Evolutionary conservation across 2,329 filamentous ascomycete genomes (phyloP).

Genomic region (Mariannaea sp.): DNA sequence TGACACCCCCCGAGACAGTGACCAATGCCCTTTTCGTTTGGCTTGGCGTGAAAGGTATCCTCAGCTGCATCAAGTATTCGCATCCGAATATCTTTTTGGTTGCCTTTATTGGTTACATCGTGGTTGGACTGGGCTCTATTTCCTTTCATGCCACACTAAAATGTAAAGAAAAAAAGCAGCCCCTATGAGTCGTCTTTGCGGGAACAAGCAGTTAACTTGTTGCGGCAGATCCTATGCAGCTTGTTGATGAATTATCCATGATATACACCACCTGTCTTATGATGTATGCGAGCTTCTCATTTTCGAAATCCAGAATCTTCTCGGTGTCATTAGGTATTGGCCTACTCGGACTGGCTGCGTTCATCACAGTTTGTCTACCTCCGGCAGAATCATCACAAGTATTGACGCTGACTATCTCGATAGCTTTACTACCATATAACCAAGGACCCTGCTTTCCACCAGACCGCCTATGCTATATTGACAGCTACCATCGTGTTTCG

Average conservation of each 20-base stretch:
- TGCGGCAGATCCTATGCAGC: slow-evolving; percentile 60
- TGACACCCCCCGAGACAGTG: slow-evolving; percentile 58
- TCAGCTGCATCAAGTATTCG: slow-evolving; percentile 70
- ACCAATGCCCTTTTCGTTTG: slow-evolving; percentile 84
- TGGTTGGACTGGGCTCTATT: slow-evolving; percentile 60
- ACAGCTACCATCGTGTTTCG: slow-evolving; percentile 73
- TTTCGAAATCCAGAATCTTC: slow-evolving; percentile 59
- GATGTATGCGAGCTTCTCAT: slow-evolving; percentile 72
- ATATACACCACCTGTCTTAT: slow-evolving; percentile 64
- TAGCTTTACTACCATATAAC: slow-evolving; percentile 72
- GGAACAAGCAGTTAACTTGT: slow-evolving; percentile 1
- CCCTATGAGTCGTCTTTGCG: not conserved
- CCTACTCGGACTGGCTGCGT: slow-evolving; percentile 61
- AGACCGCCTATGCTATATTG: slow-evolving; percentile 75
- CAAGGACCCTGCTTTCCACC: slow-evolving; percentile 82
- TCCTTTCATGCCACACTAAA: slow-evolving; percentile 63
- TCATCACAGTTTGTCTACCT: slow-evolving; percentile 69
- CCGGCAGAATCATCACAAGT: not conserved
- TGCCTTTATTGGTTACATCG: slow-evolving; percentile 57
- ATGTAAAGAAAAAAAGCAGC: slow-evolving; percentile 52
- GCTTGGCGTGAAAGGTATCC: slow-evolving; percentile 75
- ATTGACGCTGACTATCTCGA: not conserved
- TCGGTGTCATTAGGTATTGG: slow-evolving; percentile 60
- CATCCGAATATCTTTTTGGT: slow-evolving; percentile 80
- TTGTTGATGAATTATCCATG: slow-evolving; percentile 65